These are phyloP conservation scores for Primulina tabacum DNA, from an alignment of 257 asterid genomes.

Conservation along the genomic window DNA sequence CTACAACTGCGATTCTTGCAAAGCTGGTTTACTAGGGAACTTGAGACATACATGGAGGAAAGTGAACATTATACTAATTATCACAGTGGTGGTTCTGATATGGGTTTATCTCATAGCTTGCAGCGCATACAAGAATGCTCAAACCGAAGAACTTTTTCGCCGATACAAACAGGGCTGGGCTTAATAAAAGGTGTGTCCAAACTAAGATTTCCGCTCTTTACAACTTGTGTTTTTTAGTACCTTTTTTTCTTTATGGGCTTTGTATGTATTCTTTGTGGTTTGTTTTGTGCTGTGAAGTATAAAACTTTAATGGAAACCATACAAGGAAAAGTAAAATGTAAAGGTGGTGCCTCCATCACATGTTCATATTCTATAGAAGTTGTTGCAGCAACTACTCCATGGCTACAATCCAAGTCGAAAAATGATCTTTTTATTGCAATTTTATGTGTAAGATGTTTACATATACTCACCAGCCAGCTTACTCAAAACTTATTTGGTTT, in stretches of 20 bases:
- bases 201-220: background rate
- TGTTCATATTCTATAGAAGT: slow-evolving; percentile 17
- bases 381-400: background rate
- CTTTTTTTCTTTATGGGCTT: slow-evolving; percentile 9
- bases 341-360: slow-evolving; percentile 12
- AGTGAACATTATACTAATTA: slow-evolving; percentile 60
- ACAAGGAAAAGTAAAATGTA: background rate
- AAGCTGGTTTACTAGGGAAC: slow-evolving; percentile 80
- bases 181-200: slow-evolving; percentile 6
- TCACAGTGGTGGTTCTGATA: slow-evolving; percentile 67
- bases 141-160: slow-evolving; percentile 58
- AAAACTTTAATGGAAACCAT: background rate
- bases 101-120: slow-evolving; percentile 70
- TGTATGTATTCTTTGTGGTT: slow-evolving; percentile 31
- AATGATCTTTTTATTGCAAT: background rate
- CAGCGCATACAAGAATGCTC: slow-evolving; percentile 83
- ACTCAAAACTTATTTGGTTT: background rate
- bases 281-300: slow-evolving; percentile 12
- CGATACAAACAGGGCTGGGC: slow-evolving; percentile 64
- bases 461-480: slow-evolving; percentile 3
- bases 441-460: background rate
- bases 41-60: slow-evolving; percentile 79
- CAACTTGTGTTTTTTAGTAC: slow-evolving; percentile 9
- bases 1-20: slow-evolving; percentile 76
- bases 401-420: background rate